Evolutionary conservation across 1,139 yeast genomes (phyloP), one percentile per base, ranked within the genome.

Genomic region (Hyphopichia fennica): DNA sequence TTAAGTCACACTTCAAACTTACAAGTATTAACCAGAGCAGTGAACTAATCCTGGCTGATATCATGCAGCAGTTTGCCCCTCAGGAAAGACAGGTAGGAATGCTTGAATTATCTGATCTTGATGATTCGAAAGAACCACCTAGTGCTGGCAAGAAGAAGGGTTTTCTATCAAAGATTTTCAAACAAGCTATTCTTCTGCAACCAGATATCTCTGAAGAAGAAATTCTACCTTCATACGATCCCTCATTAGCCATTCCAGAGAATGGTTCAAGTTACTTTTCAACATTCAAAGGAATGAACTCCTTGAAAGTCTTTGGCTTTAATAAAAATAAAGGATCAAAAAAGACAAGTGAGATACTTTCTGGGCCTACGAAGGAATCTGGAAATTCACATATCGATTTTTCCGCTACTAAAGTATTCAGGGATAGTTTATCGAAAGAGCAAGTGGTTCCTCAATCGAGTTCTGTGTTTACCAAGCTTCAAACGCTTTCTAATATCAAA

Each of bases 361-460:
- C 29, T 27, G 8, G 14, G 11, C 8, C 29, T 5, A 11, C 32
- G 5, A 29, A 11, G n/a, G 11, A n/a, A 14, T 7, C 23, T 6
- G 9, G 23, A n/a, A n/a, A n/a, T n/a, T n/a, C n/a, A n/a, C n/a
- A n/a, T n/a, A n/a, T n/a, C n/a, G 23, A 9, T 9, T 20, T 33
- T n/a, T 40, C 37, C 3, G 31, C 40, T 13, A 16, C 19, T 9
- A 25, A 32, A 35, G 17, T 22, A 17, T 41, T 41, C 36, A 34
- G 38, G 35, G 25, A 38, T 11, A 37, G 27, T 28, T 29, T 41
- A 17, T 27, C 4, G 15, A 16, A 38, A 8, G 36, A 33, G 9
- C 23, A 32, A 6, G 20, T 16, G 9, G 25, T 41, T 9, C 43
- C 43, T 9, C 39, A 31, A 14, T 41, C 43, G 6, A 28, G 4